Base-by-base conservation (phyloP, 345 rosid species). In the Isatis tinctoria region DNA sequence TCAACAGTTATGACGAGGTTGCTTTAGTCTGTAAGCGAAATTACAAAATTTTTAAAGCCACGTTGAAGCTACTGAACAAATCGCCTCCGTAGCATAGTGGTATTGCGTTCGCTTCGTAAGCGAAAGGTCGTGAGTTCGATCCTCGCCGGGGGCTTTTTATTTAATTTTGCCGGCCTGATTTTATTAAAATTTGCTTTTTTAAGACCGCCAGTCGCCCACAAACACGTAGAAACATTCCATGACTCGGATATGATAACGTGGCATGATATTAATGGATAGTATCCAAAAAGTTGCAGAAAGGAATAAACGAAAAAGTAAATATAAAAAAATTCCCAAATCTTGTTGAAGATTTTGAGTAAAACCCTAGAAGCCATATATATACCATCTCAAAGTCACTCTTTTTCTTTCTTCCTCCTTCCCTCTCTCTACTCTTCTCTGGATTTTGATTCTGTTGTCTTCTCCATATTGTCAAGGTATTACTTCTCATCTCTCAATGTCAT, bases 71-170 rank as follows among this genome's bases (percentile, higher is more conserved):
- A n/a, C n/a, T n/a, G n/a, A n/a, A n/a, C 56, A 49, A 49, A 8
- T 10, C 0, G 90, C 89, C 87, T 88, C 85, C 83, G 88, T 91
- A 91, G 96, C 96, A 93, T 91, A 89, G 97, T 93, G 98, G 98
- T 85, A 89, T 90, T 90, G 98, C 93, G 96, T 94, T 94, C 97
- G 93, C 97, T 91, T 91, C 96, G 96, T 94, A 94, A 94, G 97
- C 93, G 96, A 91, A 90, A 90, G 98, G 95, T 81, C 98, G 93
- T 86, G 97, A 94, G 96, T 90, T 94, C 97, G 96, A 94, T 89
- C 90, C 90, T 91, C 91, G 86, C 86, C 82, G 89, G 79, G 83
- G 85, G 88, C 88, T 54, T 49, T 4, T 22, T 10, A 3, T 49
- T 20, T 20, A 0, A 2, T 8, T 18, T 49, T 49, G 20, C 4